A percentile compares a stretch with the other conserved stretches of the same genome.
These are phyloP conservation scores for Colletotrichum sp. DNA, from an alignment of 2,329 filamentous ascomycete species.

Conservation along the genomic window DNA sequence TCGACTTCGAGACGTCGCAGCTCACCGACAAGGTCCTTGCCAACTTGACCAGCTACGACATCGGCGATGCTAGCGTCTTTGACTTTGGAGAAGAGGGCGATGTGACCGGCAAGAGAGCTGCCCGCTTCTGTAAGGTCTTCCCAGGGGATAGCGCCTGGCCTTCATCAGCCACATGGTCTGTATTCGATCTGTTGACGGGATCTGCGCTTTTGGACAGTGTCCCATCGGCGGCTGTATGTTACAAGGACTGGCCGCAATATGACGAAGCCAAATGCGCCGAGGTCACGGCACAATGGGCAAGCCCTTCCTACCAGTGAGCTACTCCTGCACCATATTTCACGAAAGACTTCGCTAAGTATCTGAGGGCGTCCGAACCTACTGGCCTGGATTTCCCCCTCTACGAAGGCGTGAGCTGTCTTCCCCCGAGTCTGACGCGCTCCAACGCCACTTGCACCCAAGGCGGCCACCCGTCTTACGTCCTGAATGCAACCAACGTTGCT, in stretches of 20 bases:
- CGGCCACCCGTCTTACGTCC: slow-evolving; percentile 25
- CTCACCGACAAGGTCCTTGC: neutral
- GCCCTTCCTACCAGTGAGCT: neutral
- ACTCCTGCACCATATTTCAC: no score
- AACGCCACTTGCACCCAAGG: slow-evolving; percentile 25
- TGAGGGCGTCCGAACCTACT: slow-evolving; percentile 35
- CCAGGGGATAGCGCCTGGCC: slow-evolving; percentile 16
- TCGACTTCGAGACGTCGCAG: neutral
- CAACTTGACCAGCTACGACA: neutral
- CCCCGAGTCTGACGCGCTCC: neutral
- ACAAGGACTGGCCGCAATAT: slow-evolving; percentile 40
- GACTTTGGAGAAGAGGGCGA: neutral
- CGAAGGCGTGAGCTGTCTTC: slow-evolving; percentile 43
- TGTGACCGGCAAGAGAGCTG: neutral
- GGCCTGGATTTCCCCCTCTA: slow-evolving; percentile 62
- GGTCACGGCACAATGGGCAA: slow-evolving; percentile 30
- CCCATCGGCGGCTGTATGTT: slow-evolving; percentile 37
- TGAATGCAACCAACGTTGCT: slow-evolving; percentile 25
- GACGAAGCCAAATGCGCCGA: slow-evolving; percentile 37
- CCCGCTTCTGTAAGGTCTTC: slow-evolving; percentile 11
- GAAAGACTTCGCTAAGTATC: no score
- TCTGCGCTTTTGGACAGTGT: slow-evolving; percentile 16
- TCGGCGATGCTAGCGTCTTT: neutral
- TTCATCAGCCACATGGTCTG: neutral
- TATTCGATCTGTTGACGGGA: neutral